A percentile compares a stretch with the other conserved stretches of the same genome.
These are phyloP conservation scores for Amylostereum areolatum DNA, from an alignment of 1,284 basidiomycete species.

Conservation along the genomic window DNA sequence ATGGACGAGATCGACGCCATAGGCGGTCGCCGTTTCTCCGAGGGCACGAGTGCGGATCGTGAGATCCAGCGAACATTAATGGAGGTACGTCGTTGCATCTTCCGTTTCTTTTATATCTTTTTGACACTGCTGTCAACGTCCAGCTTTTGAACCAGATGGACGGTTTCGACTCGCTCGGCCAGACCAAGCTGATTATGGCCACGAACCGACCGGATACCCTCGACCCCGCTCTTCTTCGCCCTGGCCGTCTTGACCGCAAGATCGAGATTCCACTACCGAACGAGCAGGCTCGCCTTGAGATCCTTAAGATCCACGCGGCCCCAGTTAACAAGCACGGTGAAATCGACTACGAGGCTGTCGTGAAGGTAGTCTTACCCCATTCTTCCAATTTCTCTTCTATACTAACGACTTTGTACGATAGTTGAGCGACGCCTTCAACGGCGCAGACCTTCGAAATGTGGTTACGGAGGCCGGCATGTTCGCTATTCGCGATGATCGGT, in stretches of 20 bases:
- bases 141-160: constrained; percentile 99
- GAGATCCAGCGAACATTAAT: constrained; percentile 99
- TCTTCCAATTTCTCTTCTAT: neutral
- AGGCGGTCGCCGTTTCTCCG: constrained; percentile 93
- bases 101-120: neutral
- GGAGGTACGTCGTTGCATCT: constrained; percentile 67
- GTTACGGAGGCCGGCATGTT: constrained; percentile 99
- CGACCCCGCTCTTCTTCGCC: constrained; percentile 94
- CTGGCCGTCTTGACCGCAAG: constrained; percentile 94
- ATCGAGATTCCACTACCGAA: constrained; percentile 98
- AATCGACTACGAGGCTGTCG: constrained; percentile 95
- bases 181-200: constrained; percentile 98
- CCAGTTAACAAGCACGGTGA: constrained; percentile 95
- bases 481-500: constrained; percentile 94
- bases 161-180: constrained; percentile 95
- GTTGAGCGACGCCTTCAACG: constrained; percentile 92
- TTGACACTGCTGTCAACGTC: constrained; percentile 1
- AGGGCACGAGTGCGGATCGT: constrained; percentile 96
- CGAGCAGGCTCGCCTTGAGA: constrained; percentile 92
- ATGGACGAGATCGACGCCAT: constrained; percentile 99
- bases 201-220: constrained; percentile 96
- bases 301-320: constrained; percentile 94
- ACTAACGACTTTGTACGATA: constrained; percentile 21
- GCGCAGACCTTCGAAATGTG: constrained; percentile 94
- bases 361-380: constrained; percentile 59